Evolutionary conservation across 2,329 filamentous ascomycete genomes (phyloP).

Genomic region (Xylariaceae sp.): DNA sequence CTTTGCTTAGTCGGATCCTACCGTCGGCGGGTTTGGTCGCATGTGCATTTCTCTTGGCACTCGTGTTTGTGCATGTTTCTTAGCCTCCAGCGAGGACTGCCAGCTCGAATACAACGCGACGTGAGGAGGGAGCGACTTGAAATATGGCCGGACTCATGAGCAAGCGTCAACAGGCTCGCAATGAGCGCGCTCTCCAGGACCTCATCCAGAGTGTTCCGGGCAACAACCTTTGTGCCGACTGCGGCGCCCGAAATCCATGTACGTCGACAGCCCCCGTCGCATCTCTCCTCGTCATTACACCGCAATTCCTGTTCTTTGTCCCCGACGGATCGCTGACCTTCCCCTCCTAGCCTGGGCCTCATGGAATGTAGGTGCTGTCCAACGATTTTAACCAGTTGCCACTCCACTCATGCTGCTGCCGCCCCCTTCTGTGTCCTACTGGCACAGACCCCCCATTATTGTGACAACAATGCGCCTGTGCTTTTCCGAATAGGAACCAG

Average conservation of each 20-base stretch:
- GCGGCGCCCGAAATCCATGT: conserved; percentile 87
- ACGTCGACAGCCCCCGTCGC: conserved; percentile 31
- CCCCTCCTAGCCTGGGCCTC: conserved; percentile 73
- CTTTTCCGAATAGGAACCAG: neutral
- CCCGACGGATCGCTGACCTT: conserved; percentile 12
- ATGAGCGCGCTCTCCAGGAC: conserved; percentile 87
- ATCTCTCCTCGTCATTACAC: conserved; percentile 6
- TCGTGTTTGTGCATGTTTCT: conserved; percentile 8
- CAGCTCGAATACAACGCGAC: conserved; percentile 8
- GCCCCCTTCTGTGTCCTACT: neutral
- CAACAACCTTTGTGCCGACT: conserved; percentile 93
- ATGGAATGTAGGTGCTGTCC: conserved; percentile 71
- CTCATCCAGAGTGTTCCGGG: conserved; percentile 76
- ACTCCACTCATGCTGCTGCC: neutral
- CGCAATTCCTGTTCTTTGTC: neutral
- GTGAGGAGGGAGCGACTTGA: conserved; percentile 3
- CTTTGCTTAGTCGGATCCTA: conserved; percentile 15
- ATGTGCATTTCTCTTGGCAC: conserved; percentile 16
- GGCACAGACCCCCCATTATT: neutral
- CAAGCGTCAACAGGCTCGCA: conserved; percentile 97
- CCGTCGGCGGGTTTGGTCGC: conserved; percentile 11
- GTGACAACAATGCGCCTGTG: conserved; percentile 4
- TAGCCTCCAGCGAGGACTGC: neutral
- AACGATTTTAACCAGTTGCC: neutral
- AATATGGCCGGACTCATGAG: conserved; percentile 69